Base-by-base conservation (phyloP, 345 rosid genomes). In the Heritiera fomes region DNA sequence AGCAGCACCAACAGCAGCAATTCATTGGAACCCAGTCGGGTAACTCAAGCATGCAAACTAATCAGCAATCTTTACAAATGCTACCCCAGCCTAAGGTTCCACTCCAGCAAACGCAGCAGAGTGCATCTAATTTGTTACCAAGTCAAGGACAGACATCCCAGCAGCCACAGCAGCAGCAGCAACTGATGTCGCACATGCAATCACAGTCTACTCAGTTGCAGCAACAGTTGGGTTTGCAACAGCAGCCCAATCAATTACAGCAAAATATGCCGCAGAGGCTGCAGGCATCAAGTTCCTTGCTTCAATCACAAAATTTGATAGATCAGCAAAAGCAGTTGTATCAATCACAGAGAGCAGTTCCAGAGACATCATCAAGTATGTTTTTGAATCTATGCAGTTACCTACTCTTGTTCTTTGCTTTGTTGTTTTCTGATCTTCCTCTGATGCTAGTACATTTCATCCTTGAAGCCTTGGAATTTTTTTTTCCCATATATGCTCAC, bases 161-260 rank as follows among this genome's bases (percentile, higher is more conserved):
- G 69, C 81, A 85, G 64, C 94, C 86, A 82, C 98, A 91, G 82
- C 96, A 67, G 71, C 56, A 20, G 6, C 64, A 91, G 82, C 96
- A 91, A 75, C 66, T 90, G 90, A 88, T 89, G 89, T 87, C 94
- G 18, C 96, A 89, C 87, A 88, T 93, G 75, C 96, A 89, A 73
- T 85, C 97, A 79, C 96, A 90, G 83, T 79, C 94, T 43, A 62
- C 82, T 49, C 96, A 87, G 75, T 58, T 84, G 81, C 87, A 86
- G 81, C 89, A 83, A 80, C 90, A 90, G 77, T 38, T 86, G 12
- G 91, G 80, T 78, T 78, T 91, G 88, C 96, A 88, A 78, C 95
- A 91, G 78, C 95, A 86, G 83, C 71, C 94, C 71, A 91, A 86
- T 87, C 75, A 83, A 52, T 81, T 89, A 77, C 97, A 91, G 73